Percentiles rank a stretch among this genome's conserved stretches.
Evolutionary conservation across 345 rosid genomes (phyloP).

Genomic region (Gossypium rotundifolium): DNA sequence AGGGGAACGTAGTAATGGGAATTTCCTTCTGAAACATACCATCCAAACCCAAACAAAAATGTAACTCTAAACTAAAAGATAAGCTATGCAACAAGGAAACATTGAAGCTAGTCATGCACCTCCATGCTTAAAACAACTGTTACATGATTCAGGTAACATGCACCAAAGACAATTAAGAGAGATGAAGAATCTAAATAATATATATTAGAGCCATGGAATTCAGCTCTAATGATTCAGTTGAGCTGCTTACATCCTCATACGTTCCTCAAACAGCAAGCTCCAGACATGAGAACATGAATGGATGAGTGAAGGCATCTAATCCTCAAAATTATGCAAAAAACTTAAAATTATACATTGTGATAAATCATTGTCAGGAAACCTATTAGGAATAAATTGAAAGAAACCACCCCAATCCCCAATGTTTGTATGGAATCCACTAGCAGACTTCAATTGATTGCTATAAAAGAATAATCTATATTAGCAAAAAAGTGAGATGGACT

Average conservation of each 20-base stretch:
- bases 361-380: neutral
- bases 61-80: neutral
- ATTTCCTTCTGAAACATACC: neutral
- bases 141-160: neutral
- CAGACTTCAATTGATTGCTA: neutral
- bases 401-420: neutral
- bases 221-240: neutral
- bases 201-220: neutral
- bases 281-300: neutral
- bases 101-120: constrained; percentile 3
- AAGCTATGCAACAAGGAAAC: neutral
- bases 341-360: neutral
- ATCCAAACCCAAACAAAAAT: neutral
- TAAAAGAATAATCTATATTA: neutral
- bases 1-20: neutral
- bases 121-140: neutral
- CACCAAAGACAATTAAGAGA: neutral
- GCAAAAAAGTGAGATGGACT: neutral
- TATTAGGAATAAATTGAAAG: neutral
- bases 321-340: neutral
- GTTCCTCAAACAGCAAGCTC: constrained; percentile 1
- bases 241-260: neutral
- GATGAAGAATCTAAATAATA: neutral
- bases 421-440: neutral
- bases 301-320: neutral